Conservation (phyloP, 352 stramenopile species). For the Thraustochytrium striatum region DNA sequence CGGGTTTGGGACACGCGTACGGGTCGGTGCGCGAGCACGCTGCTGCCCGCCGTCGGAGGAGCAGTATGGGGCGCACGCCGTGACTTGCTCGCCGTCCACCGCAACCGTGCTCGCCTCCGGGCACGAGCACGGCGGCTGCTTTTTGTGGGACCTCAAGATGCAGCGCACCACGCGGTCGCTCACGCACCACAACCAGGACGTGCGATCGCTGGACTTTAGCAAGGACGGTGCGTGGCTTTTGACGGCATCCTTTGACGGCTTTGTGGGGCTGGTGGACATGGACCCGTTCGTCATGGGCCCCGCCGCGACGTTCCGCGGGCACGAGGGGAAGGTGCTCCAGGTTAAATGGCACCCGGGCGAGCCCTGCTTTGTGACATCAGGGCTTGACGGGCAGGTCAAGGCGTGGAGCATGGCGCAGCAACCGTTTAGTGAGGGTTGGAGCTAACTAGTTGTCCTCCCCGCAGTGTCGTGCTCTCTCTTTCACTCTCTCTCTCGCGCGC, state of each 20-base stretch:
- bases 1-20: not conserved
- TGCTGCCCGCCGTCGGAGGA: not conserved
- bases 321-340: constrained; percentile 18
- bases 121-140: not conserved
- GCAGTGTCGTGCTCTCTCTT: no score
- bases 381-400: no score
- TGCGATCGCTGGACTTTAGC: constrained; percentile 20
- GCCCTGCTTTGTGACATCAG: constrained; percentile 1
- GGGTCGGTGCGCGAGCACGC: not conserved
- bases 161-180: not conserved
- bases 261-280: not conserved
- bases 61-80: not conserved
- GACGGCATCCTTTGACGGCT: constrained; percentile 31
- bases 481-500: no score
- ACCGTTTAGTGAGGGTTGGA: no score
- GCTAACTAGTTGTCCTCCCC: no score
- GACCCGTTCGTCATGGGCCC: not conserved
- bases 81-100: not conserved
- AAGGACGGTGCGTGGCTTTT: not conserved
- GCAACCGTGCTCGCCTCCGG: not conserved
- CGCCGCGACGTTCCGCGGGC: not conserved
- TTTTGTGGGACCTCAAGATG: not conserved
- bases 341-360: constrained; percentile 9
- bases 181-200: constrained; percentile 12
- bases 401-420: no score